These are phyloP conservation scores for Diospyros lotus DNA, from an alignment of 148 eudicot species.

Conservation along the genomic window DNA sequence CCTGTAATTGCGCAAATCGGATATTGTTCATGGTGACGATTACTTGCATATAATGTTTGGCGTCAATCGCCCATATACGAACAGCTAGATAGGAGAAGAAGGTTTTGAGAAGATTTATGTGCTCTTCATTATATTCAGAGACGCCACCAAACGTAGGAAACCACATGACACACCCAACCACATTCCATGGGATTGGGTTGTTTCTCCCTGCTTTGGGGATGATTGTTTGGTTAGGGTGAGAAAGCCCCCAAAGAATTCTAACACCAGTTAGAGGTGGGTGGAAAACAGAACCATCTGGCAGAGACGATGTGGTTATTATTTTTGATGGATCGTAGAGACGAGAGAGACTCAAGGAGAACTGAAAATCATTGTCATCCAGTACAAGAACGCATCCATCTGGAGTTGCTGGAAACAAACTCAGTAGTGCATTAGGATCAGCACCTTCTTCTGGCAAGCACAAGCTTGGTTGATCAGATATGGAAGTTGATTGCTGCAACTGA, in stretches of 20 bases:
- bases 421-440: slow-evolving; percentile 38
- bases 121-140: slow-evolving; percentile 41
- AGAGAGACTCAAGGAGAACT: slow-evolving; percentile 48
- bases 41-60: slow-evolving; percentile 43
- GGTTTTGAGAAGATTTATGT: slow-evolving; percentile 38
- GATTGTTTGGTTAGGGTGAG: slow-evolving; percentile 45
- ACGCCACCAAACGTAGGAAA: slow-evolving; percentile 43
- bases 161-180: slow-evolving; percentile 70
- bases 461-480: slow-evolving; percentile 23
- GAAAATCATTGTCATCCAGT: slow-evolving; percentile 60
- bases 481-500: slow-evolving; percentile 32
- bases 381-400: slow-evolving; percentile 46
- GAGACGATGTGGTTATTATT: slow-evolving; percentile 59
- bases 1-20: slow-evolving; percentile 84
- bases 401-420: slow-evolving; percentile 41
- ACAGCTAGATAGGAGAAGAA: slow-evolving; percentile 61
- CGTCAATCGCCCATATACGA: slow-evolving; percentile 46
- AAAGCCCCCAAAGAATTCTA: slow-evolving; percentile 43
- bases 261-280: slow-evolving; percentile 41
- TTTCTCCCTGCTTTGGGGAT: slow-evolving; percentile 25
- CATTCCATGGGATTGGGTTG: slow-evolving; percentile 56
- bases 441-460: slow-evolving; percentile 46
- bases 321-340: slow-evolving; percentile 44
- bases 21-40: slow-evolving; percentile 73
- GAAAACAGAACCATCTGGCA: slow-evolving; percentile 23